phyloP scores from a whole-genome alignment of 805 yeast species.

The Danielia reshetovae region DNA sequence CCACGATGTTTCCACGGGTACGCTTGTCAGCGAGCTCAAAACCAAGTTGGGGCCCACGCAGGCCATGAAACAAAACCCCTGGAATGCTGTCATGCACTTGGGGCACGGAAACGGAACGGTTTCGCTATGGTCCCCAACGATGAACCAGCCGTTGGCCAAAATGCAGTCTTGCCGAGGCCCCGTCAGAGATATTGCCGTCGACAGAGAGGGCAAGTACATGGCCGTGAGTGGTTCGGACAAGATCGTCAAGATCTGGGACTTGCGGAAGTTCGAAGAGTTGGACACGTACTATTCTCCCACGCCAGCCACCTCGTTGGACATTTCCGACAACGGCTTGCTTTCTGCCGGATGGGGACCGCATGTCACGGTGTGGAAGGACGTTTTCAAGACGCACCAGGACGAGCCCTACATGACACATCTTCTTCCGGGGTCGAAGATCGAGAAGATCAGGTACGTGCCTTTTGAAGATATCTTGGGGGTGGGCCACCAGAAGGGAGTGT shows the following conservation, averaged over 20 bases:
- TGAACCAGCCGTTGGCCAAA: conserved; percentile 81
- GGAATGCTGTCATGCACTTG: conserved; percentile 91
- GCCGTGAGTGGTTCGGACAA: conserved; percentile 88
- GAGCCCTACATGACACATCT: conserved; percentile 92
- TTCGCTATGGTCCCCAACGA: conserved; percentile 88
- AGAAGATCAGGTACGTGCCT: conserved; percentile 74
- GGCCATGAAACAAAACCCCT: conserved; percentile 85
- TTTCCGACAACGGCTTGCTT: conserved; percentile 83
- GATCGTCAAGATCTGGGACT: conserved; percentile 86
- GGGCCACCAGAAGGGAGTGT: conserved; percentile 69
- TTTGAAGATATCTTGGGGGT: conserved; percentile 94
- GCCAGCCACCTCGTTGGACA: conserved; percentile 73
- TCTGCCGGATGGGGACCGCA: conserved; percentile 97
- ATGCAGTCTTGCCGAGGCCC: conserved; percentile 83
- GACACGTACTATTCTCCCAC: conserved; percentile 75
- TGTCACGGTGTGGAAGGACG: conserved; percentile 90
- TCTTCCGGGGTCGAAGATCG: conserved; percentile 71
- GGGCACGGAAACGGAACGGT: conserved; percentile 95
- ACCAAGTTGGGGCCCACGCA: conserved; percentile 90
- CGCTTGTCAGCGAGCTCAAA: conserved; percentile 72
- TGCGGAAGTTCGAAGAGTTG: conserved; percentile 73
- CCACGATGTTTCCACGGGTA: conserved; percentile 95
- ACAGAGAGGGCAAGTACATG: conserved; percentile 92
- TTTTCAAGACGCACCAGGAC: conserved; percentile 62
- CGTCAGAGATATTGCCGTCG: conserved; percentile 76